phyloP scores from a whole-genome alignment of 495 filamentous ascomycete genomes.

The Talaromyces ruber region DNA sequence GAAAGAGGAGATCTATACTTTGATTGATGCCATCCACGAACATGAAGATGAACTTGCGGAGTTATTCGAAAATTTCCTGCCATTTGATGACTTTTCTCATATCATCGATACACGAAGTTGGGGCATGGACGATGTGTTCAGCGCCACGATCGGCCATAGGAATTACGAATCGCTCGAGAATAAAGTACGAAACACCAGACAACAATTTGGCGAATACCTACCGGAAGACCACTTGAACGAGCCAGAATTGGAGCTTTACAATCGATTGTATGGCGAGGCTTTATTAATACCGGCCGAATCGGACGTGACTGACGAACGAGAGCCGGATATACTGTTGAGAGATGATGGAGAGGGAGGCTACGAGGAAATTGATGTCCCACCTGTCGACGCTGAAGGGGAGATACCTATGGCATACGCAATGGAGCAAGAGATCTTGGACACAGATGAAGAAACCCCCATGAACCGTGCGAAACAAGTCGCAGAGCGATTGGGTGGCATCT shows the following conservation, averaged over 20 bases:
- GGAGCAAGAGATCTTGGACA: constrained; percentile 18
- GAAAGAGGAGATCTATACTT: constrained; percentile 22
- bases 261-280: constrained; percentile 67
- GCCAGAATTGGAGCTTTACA: constrained; percentile 67
- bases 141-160: constrained; percentile 16
- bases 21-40: constrained; percentile 31
- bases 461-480: constrained; percentile 35
- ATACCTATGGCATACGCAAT: constrained; percentile 31
- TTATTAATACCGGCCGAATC: constrained; percentile 40
- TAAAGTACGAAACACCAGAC: constrained; percentile 59
- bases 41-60: constrained; percentile 26
- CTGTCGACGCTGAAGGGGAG: constrained; percentile 17
- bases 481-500: constrained; percentile 37
- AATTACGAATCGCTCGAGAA: constrained; percentile 44
- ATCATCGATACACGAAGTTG: constrained; percentile 15
- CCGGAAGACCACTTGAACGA: constrained; percentile 63
- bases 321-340: constrained; percentile 38
- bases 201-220: constrained; percentile 67
- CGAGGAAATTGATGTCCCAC: constrained; percentile 50
- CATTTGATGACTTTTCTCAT: constrained; percentile 17
- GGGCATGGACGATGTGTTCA: constrained; percentile 14
- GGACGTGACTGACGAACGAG: constrained; percentile 25
- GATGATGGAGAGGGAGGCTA: constrained; percentile 50
- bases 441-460: constrained; percentile 26
- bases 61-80: constrained; percentile 26